Percentiles rank a stretch among this genome's conserved stretches.
Evolutionary conservation across 495 filamentous ascomycete genomes (phyloP).

Genomic region (Xylaria nigripes): DNA sequence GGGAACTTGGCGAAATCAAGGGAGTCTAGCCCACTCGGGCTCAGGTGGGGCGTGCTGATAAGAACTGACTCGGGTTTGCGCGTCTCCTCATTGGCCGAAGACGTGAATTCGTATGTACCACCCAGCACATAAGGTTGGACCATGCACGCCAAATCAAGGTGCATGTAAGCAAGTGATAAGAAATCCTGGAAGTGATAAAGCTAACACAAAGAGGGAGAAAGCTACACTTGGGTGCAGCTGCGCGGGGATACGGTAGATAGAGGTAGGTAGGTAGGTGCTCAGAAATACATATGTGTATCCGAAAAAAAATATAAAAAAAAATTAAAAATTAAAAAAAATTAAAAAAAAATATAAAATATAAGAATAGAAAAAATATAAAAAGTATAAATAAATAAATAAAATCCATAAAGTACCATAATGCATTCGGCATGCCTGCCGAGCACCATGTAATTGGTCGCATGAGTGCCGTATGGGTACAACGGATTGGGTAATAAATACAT

Average conservation of each 20-base stretch:
- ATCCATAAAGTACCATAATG: too few species aligned
- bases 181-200: slow-evolving; percentile 16
- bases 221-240: too few species aligned
- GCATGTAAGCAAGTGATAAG: slow-evolving; percentile 14
- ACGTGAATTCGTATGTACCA: not conserved
- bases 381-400: too few species aligned
- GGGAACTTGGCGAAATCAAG: slow-evolving; percentile 7
- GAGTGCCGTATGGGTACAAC: not conserved
- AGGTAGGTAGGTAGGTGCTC: too few species aligned
- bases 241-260: too few species aligned
- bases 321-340: too few species aligned
- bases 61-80: slow-evolving; percentile 1
- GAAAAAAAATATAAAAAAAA: too few species aligned
- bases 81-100: not conserved
- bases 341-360: not conserved
- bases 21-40: slow-evolving; percentile 4
- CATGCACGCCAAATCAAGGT: not conserved
- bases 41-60: slow-evolving; percentile 7
- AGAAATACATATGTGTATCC: too few species aligned
- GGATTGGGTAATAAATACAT: too few species aligned
- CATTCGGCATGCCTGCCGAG: too few species aligned
- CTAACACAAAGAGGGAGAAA: not conserved
- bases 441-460: not conserved
- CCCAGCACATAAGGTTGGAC: not conserved
- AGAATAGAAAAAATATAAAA: not conserved